Evolutionary conservation across 371 early-diverging fungal genomes (phyloP).

Genomic region (Chytridium lagenaria): DNA sequence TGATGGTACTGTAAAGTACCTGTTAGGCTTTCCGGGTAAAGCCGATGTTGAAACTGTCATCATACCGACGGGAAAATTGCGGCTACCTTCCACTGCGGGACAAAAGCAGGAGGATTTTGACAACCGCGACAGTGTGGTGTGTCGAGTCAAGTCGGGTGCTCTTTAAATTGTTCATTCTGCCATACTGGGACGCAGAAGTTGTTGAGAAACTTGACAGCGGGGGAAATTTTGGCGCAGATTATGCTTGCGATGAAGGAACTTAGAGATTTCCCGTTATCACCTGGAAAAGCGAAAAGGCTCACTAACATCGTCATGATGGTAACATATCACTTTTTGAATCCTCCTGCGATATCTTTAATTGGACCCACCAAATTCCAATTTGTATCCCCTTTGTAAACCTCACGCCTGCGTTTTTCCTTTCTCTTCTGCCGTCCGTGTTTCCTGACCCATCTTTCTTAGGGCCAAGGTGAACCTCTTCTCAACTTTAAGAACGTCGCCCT

Average conservation of each 20-base stretch:
- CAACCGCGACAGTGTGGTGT: slow-evolving; percentile 81
- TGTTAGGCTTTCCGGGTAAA: slow-evolving; percentile 35
- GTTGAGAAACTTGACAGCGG: slow-evolving; percentile 71
- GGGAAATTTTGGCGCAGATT: slow-evolving; percentile 84
- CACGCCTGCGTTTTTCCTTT: too few relatives aligned
- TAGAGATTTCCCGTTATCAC: slow-evolving; percentile 36
- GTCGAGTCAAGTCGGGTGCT: slow-evolving; percentile 91
- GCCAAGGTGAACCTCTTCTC: slow-evolving; percentile 85
- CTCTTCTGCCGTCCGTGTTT: too few relatives aligned
- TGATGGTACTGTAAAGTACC: slow-evolving; percentile 52
- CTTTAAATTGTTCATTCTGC: slow-evolving; percentile 84
- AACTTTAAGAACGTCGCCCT: slow-evolving; percentile 74
- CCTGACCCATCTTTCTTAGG: slow-evolving; percentile 15
- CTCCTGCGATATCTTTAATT: too few relatives aligned
- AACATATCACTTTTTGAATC: too few relatives aligned
- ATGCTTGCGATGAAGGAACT: slow-evolving; percentile 65
- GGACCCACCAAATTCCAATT: too few relatives aligned
- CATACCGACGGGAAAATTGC: slow-evolving; percentile 40
- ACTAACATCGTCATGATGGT: slow-evolving; percentile 91
- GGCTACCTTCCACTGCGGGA: neutral
- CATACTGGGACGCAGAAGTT: slow-evolving; percentile 90
- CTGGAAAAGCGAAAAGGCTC: slow-evolving; percentile 45
- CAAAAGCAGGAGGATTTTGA: neutral
- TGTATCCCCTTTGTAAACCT: too few relatives aligned
- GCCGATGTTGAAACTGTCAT: slow-evolving; percentile 20